Conservation (phyloP, 805 yeast species). For the Henningerozyma blattae region DNA sequence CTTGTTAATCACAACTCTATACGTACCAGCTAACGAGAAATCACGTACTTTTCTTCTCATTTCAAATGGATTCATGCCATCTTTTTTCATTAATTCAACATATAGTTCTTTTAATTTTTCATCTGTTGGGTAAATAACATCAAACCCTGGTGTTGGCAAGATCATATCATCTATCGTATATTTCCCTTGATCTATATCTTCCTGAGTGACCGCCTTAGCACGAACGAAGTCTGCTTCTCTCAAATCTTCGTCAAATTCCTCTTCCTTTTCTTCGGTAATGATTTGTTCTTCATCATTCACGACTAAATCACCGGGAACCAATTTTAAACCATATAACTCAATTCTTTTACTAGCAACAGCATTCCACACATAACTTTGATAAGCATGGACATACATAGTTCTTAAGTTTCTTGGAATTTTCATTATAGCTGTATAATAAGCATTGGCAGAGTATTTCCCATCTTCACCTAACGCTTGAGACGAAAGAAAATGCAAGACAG, state of each 20-base stretch:
- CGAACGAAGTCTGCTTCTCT: conserved; percentile 43
- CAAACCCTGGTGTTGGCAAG: conserved; percentile 94
- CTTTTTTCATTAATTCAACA: conserved; percentile 61
- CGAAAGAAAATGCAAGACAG: conserved; percentile 51
- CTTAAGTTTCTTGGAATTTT: conserved; percentile 85
- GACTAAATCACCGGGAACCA: conserved; percentile 77
- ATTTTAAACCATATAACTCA: conserved; percentile 51
- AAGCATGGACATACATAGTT: conserved; percentile 94
- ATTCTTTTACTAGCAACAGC: conserved; percentile 68
- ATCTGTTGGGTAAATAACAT: conserved; percentile 74
- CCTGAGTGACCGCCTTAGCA: conserved; percentile 65
- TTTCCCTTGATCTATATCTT: conserved; percentile 47
- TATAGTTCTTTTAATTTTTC: conserved; percentile 47
- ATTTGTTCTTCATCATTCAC: conserved; percentile 20
- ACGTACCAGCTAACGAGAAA: conserved; percentile 85
- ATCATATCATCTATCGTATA: conserved; percentile 74
- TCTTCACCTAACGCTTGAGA: conserved; percentile 36
- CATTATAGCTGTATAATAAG: conserved; percentile 74
- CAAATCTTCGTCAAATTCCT: conserved; percentile 60
- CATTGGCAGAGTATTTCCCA: conserved; percentile 34
- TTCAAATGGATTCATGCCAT: conserved; percentile 69
- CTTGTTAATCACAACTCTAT: conserved; percentile 58
- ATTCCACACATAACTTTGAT: conserved; percentile 95
- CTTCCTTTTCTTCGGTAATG: conserved; percentile 28
- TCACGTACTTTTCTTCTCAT: conserved; percentile 83